Percentiles rank a stretch among this genome's conserved stretches.
Evolutionary conservation across 164 flowering plant species (phyloP).

Genomic region (Dillenia turbinata): DNA sequence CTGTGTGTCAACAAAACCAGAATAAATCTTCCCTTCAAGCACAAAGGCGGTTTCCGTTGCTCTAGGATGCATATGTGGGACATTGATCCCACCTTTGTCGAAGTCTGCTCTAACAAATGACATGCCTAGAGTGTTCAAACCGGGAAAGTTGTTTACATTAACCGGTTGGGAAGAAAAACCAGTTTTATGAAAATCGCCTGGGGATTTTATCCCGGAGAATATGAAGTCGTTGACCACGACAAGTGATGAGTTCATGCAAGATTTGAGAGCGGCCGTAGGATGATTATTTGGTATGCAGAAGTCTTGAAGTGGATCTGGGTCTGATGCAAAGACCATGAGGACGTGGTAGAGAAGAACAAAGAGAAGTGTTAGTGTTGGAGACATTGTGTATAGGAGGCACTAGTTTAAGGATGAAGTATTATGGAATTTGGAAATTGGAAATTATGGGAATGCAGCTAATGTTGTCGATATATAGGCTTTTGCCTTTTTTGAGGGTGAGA

Average conservation of each 20-base stretch:
- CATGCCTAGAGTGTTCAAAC: constrained; percentile 33
- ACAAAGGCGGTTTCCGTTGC: constrained; percentile 45
- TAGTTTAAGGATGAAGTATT: no score
- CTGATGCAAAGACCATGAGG: constrained; percentile 17
- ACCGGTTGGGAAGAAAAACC: constrained; percentile 5
- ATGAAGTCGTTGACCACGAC: constrained; percentile 5
- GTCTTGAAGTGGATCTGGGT: constrained; percentile 36
- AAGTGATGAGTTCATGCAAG: constrained; percentile 7
- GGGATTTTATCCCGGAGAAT: constrained; percentile 5
- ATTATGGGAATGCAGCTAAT: no score
- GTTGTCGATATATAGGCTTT: no score
- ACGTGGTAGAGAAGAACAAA: constrained; percentile 3
- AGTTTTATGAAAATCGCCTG: not conserved
- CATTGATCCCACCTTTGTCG: constrained; percentile 19
- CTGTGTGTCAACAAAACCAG: constrained; percentile 36
- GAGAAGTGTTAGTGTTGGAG: constrained; percentile 1
- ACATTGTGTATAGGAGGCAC: not conserved
- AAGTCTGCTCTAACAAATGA: constrained; percentile 26
- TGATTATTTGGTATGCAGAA: constrained; percentile 23
- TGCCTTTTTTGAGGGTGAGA: no score
- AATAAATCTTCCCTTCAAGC: constrained; percentile 30
- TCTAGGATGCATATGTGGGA: constrained; percentile 50
- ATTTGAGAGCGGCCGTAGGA: not conserved
- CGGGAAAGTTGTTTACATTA: constrained; percentile 14
- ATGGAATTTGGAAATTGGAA: no score